A percentile compares a stretch with the other conserved stretches of the same genome.
phyloP scores from a whole-genome alignment of 2,329 filamentous ascomycete genomes.

The Lojkania enalia region DNA sequence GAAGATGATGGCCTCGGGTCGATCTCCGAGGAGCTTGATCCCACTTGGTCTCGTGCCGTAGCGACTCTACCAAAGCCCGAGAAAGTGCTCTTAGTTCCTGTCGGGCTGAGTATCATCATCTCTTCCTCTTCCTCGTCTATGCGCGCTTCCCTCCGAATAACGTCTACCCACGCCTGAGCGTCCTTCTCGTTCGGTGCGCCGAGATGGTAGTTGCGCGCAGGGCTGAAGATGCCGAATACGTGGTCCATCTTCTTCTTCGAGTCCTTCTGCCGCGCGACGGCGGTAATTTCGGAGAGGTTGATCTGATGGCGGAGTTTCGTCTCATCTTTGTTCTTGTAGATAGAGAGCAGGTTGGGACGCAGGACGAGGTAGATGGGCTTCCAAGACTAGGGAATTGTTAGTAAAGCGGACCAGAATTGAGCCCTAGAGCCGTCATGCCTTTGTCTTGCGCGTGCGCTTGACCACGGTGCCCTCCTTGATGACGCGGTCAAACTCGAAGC shows the following conservation, averaged over 20 bases:
- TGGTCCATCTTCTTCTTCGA: slow-evolving; percentile 84
- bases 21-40: slow-evolving; percentile 53
- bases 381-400: slow-evolving; percentile 68
- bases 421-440: slow-evolving; percentile 60
- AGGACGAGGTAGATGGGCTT: slow-evolving; percentile 87
- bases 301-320: slow-evolving; percentile 88
- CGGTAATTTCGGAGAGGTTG: slow-evolving; percentile 84
- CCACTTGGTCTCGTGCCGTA: slow-evolving; percentile 28
- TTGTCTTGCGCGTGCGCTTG: slow-evolving; percentile 91
- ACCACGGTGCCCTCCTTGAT: slow-evolving; percentile 85
- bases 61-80: slow-evolving; percentile 43
- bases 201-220: slow-evolving; percentile 88
- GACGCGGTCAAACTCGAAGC: slow-evolving; percentile 93
- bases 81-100: slow-evolving; percentile 55
- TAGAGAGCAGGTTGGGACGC: slow-evolving; percentile 83
- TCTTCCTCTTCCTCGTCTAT: slow-evolving; percentile 90
- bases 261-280: slow-evolving; percentile 85
- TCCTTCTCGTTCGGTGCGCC: slow-evolving; percentile 74
- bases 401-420: slow-evolving; percentile 4
- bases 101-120: slow-evolving; percentile 71
- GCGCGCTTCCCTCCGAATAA: slow-evolving; percentile 77
- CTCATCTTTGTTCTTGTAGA: slow-evolving; percentile 92
- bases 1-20: slow-evolving; percentile 40
- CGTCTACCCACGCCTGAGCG: slow-evolving; percentile 81
- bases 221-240: slow-evolving; percentile 90